Evolutionary conservation across 2,329 filamentous ascomycete genomes (phyloP).

Genomic region (Coniochaeta sp.): DNA sequence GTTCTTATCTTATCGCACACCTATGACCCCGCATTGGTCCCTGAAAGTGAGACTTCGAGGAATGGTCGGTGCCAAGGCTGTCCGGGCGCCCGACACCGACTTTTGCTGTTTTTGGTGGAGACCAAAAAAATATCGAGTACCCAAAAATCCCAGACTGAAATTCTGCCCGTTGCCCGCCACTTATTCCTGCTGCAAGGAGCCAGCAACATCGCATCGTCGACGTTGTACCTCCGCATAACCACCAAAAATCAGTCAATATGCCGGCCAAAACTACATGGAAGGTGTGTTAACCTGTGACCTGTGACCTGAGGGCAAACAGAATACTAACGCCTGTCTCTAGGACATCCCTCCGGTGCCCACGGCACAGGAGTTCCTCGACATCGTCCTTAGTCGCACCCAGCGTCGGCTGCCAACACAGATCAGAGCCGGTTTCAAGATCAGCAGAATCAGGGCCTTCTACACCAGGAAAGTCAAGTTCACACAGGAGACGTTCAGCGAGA

Average conservation of each 20-base stretch:
- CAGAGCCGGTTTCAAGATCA: slow-evolving; percentile 86
- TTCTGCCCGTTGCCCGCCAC: slow-evolving; percentile 2
- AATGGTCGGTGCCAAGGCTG: background rate
- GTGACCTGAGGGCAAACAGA: background rate
- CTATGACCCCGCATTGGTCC: background rate
- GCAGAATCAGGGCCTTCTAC: slow-evolving; percentile 87
- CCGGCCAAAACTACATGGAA: slow-evolving; percentile 17
- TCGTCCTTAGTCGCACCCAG: slow-evolving; percentile 90
- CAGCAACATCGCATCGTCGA: slow-evolving; percentile 2
- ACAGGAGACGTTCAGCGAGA: slow-evolving; percentile 84
- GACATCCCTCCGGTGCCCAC: slow-evolving; percentile 21
- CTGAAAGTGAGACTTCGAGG: background rate
- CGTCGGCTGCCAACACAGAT: slow-evolving; percentile 89
- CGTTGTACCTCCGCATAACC: background rate
- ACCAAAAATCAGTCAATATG: slow-evolving; percentile 11
- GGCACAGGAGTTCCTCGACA: slow-evolving; percentile 91
- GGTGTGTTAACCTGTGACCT: slow-evolving; percentile 1
- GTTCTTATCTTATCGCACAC: too few relatives aligned
- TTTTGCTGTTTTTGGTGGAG: background rate
- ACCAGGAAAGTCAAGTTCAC: slow-evolving; percentile 98
- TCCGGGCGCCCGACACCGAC: background rate
- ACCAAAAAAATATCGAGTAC: background rate
- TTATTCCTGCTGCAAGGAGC: background rate
- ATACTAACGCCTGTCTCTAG: slow-evolving; percentile 2
- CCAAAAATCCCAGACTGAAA: background rate